Evolutionary conservation across 129 eudicot genomes (phyloP).

Genomic region (Pittosporum tobira): DNA sequence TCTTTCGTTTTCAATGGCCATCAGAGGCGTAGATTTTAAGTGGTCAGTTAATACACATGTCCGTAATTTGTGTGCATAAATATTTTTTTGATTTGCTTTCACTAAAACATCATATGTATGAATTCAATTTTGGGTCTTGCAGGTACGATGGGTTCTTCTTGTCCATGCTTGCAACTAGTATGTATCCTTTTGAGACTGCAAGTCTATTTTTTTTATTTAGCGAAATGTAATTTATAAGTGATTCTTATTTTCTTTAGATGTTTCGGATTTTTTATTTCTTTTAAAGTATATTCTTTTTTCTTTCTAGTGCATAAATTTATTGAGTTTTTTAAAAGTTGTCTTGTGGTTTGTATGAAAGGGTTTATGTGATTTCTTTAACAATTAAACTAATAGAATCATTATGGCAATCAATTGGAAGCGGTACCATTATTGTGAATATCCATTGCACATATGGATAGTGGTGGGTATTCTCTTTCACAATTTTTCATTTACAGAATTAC

Average conservation of each 20-base stretch:
- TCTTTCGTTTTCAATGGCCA: constrained; percentile 37
- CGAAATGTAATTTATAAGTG: neutral
- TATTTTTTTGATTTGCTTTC: neutral
- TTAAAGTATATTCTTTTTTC: neutral
- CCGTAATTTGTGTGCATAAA: neutral
- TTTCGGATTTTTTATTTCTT: neutral
- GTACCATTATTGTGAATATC: constrained; percentile 64
- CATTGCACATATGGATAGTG: constrained; percentile 89
- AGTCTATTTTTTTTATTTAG: neutral
- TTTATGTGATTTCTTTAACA: constrained; percentile 34
- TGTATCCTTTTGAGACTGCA: constrained; percentile 57
- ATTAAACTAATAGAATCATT: constrained; percentile 42
- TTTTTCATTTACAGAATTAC: neutral
- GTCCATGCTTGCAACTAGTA: constrained; percentile 91
- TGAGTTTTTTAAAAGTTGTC: neutral
- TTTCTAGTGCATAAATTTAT: neutral
- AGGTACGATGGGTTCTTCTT: constrained; percentile 98
- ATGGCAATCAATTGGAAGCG: constrained; percentile 75
- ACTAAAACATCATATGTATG: neutral
- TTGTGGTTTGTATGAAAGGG: neutral
- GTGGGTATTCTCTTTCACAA: constrained; percentile 35
- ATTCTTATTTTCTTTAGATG: neutral
- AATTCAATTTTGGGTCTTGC: constrained; percentile 25
- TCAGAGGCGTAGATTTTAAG: constrained; percentile 52
- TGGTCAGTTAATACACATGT: constrained; percentile 36